phyloP scores from a whole-genome alignment of 768 basidiomycete genomes.

The Xanthoconium purpureum region DNA sequence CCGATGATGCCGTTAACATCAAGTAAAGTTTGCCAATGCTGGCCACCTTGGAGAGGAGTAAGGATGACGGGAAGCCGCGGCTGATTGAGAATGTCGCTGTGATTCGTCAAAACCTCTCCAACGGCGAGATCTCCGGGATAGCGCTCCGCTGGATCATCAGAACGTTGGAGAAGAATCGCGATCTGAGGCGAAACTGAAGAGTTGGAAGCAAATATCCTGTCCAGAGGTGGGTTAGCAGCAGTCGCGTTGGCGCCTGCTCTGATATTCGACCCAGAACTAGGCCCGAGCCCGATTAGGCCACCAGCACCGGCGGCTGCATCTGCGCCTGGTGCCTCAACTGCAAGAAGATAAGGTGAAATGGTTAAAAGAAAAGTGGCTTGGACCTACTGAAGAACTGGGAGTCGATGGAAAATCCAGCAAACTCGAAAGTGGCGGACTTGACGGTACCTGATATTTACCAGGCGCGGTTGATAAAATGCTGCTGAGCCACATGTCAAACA shows the following conservation, averaged over 20 bases:
- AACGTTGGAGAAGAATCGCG: slow-evolving; percentile 61
- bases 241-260: slow-evolving; percentile 32
- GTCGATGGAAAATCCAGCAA: slow-evolving; percentile 44
- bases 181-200: slow-evolving; percentile 56
- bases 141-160: slow-evolving; percentile 47
- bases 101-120: slow-evolving; percentile 53
- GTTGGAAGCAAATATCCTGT: slow-evolving; percentile 64
- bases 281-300: slow-evolving; percentile 59
- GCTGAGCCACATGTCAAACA: neutral
- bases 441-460: slow-evolving; percentile 22
- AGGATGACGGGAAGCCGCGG: slow-evolving; percentile 49
- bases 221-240: slow-evolving; percentile 52
- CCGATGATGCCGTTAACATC: slow-evolving; percentile 63
- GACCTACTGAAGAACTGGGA: slow-evolving; percentile 36
- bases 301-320: slow-evolving; percentile 11
- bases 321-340: slow-evolving; percentile 20
- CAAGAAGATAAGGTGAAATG: slow-evolving; percentile 2
- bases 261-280: slow-evolving; percentile 52
- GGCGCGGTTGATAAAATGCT: neutral
- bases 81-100: slow-evolving; percentile 46
- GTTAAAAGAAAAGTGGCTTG: neutral
- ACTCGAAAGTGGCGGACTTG: slow-evolving; percentile 28
- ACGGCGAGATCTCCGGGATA: slow-evolving; percentile 63
- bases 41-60: slow-evolving; percentile 38
- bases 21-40: slow-evolving; percentile 65